Evolutionary conservation across 352 stramenopile species (phyloP), one percentile per base, ranked within the genome.

Genomic region (Pythium brachiatum): DNA sequence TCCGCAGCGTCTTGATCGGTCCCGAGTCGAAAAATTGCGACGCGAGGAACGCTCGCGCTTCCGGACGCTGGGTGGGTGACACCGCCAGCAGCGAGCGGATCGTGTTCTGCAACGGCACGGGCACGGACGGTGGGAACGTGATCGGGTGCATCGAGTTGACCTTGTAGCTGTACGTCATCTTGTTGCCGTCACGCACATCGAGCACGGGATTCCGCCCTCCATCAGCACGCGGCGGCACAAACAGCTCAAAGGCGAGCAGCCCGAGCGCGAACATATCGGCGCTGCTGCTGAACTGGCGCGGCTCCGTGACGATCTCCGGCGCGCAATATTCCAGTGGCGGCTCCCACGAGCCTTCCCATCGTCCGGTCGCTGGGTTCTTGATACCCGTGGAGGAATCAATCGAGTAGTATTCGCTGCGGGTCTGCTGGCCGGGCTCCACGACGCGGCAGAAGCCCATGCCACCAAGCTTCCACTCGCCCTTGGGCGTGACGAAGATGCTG

Each of bases 381-480:
- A 58, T 43, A 3, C 74, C 83, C 4, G 76, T 86, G 11, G 77
- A 86, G 9, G 66, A 48, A 41, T 88, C 78, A 38, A 79, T 78
- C 44, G 73, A 75, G 72, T 90, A 94, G 61, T 94, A 95, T 68
- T 94, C 85, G 62, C 82, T 92, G 54, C 85, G 76, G 13, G 83
- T 92, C n/a, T 68, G 89, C 59, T 93, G 78, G 2, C 86, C 86
- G 0, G 84, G 86, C 57, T 95, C 86, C 6, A 95, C 81, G 47
- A 94, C 78, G 41, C 85, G 77, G 43, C 85, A 94, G 58, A 96
- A 96, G 65, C 89, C 88, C 79, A 96, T 94, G 12, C 90, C 89
- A 23, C 88, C 89, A 18, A 97, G 77, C 65, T 97, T 97, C 87
- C 88, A 97, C 65, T 96, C 83, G 56, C 90, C 90, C 66, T 93